Evolutionary conservation across 129 eudicot genomes (phyloP).

Genomic region (Cynara cardunculus): DNA sequence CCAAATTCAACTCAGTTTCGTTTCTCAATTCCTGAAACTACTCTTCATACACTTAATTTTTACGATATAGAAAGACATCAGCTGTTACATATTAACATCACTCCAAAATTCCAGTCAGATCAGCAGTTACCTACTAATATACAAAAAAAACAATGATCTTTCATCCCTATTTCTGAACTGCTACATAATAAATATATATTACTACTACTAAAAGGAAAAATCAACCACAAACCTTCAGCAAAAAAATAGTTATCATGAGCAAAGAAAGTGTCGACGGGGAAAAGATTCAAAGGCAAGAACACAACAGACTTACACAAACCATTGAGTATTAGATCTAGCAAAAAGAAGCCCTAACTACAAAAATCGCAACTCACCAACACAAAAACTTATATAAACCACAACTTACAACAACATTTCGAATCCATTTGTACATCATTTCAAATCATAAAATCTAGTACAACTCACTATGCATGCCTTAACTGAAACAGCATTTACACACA

Average conservation of each 20-base stretch:
- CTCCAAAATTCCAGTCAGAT: conserved; percentile 20
- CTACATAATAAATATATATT: background rate
- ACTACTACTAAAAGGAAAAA: background rate
- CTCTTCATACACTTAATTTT: background rate
- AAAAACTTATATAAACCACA: background rate
- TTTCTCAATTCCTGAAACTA: background rate
- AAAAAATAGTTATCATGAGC: background rate
- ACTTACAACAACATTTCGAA: conserved; percentile 7
- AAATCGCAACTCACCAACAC: conserved; percentile 21
- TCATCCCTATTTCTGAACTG: background rate
- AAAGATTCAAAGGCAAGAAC: background rate
- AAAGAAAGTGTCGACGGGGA: background rate
- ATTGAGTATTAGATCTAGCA: conserved; percentile 41
- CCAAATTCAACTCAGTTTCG: background rate
- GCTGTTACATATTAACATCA: background rate
- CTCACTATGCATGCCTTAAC: conserved; percentile 11
- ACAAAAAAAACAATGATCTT: conserved; percentile 2
- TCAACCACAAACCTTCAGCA: background rate
- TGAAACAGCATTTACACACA: conserved; percentile 10
- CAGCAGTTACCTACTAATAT: background rate
- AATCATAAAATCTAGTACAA: background rate
- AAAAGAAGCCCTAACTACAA: conserved; percentile 10
- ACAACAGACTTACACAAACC: background rate
- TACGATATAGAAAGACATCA: background rate
- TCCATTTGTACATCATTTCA: background rate